These are phyloP conservation scores for Hanseniaspora meyeri DNA, from an alignment of 805 yeast genomes.

Conservation along the genomic window DNA sequence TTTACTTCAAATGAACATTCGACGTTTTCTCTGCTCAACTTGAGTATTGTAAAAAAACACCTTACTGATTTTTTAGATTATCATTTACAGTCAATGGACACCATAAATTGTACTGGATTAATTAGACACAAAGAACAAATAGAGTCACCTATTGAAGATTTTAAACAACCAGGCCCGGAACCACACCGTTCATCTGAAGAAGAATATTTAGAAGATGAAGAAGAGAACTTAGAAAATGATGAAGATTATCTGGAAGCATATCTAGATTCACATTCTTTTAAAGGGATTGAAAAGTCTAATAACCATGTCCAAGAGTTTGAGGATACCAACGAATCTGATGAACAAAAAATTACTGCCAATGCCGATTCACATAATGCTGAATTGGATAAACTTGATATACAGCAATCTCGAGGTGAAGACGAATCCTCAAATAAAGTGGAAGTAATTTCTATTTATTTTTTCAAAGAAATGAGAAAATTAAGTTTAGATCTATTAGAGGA, in stretches of 20 bases:
- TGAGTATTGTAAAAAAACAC: neutral
- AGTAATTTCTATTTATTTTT: conserved; percentile 4
- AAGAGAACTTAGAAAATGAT: neutral
- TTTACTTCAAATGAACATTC: no score
- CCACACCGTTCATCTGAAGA: neutral
- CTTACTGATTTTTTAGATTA: neutral
- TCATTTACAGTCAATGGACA: neutral
- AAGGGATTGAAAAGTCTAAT: neutral
- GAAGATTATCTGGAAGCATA: neutral
- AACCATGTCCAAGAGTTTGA: neutral
- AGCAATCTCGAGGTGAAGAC: neutral
- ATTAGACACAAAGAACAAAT: neutral
- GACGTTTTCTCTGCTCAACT: neutral
- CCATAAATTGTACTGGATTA: neutral
- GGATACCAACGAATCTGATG: neutral
- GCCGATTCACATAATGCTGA: no score
- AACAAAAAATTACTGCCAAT: no score
- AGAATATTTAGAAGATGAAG: neutral
- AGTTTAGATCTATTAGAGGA: neutral
- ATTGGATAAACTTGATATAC: no score
- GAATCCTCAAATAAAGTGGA: neutral
- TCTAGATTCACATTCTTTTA: neutral
- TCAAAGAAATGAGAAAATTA: conserved; percentile 4
- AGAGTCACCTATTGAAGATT: neutral
- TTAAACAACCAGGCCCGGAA: neutral